A percentile compares a stretch with the other conserved stretches of the same genome.
phyloP scores from a whole-genome alignment of 192 early-diverging fungal genomes.

The Pilaira anomala region DNA sequence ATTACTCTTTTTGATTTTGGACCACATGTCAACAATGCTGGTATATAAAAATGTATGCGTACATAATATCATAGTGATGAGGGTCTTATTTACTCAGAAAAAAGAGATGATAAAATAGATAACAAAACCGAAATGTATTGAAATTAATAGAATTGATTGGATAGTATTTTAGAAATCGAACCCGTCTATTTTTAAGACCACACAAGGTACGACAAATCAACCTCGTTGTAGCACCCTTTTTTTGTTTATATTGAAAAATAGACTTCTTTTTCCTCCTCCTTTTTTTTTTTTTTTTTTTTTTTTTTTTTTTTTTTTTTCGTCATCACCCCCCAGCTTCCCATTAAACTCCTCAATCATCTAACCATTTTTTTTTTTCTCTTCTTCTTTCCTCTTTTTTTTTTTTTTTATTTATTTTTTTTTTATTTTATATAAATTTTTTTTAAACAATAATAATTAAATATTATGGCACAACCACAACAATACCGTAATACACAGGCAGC shows the following conservation, averaged over 20 bases:
- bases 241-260: conserved; percentile 20
- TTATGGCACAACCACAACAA: conserved; percentile 15
- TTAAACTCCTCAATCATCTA: too few species aligned
- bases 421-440: too few species aligned
- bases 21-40: too few species aligned
- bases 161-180: too few species aligned
- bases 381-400: neutral
- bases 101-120: neutral
- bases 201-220: conserved; percentile 1
- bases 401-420: too few species aligned
- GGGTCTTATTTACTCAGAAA: too few species aligned
- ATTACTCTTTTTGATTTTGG: too few species aligned
- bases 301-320: too few species aligned
- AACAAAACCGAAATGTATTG: neutral
- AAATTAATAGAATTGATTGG: neutral
- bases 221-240: conserved; percentile 14
- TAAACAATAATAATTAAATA: neutral
- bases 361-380: neutral
- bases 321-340: too few species aligned
- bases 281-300: neutral
- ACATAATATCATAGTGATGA: too few species aligned
- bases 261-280: conserved; percentile 10
- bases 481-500: neutral
- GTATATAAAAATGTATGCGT: too few species aligned
- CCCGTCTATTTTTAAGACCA: neutral